Evolutionary conservation across 306 rosid genomes (phyloP), one percentile per base, ranked within the genome.

Genomic region (Vigna mungo): DNA sequence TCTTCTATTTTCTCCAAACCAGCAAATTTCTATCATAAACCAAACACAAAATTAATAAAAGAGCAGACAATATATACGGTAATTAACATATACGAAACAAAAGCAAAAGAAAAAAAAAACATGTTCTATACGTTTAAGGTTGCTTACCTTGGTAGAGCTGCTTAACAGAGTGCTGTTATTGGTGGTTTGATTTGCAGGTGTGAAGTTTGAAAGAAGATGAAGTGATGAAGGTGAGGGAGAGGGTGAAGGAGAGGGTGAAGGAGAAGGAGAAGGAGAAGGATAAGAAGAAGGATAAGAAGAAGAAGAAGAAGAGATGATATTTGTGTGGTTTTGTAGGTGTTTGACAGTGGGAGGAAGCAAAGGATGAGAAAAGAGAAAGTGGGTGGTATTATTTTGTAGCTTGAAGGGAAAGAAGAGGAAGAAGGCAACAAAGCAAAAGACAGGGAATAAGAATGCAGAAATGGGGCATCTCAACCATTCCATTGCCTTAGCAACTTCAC

Each of bases 1-100:
- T 27, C 79, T 80, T 80, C 83, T 27, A 62, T 64, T 48, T 55
- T 55, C 41, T 80, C 68, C 74, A 80, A 72, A 63, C 62, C 44
- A 11, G 59, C 20, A 30, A 13, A 15, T 15, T 49, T 61, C 73
- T 39, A 16, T 9, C 56, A 60, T 30, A 65, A n/a, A 48, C 18
- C 2, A 74, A 60, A 27, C 70, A 11, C 13, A 51, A 23, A 18
- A 17, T 52, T 39, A 39, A 39, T 7, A 48, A 20, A 9, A 9
- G 41, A 9, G 39, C 4, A 25, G 17, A 58, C 37, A 32, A 25
- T 25, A 25, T 25, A 2, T 2, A 25, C 18, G 32, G 44, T 25
- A 5, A n/a, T n/a, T n/a, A n/a, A 32, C 18, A 25, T 18, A 72
- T 3, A 41, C 56, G 41, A 27, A 62, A 15, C n/a, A 61, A 32